These are phyloP conservation scores for Viola odorata DNA, from an alignment of 345 rosid species.

Conservation along the genomic window DNA sequence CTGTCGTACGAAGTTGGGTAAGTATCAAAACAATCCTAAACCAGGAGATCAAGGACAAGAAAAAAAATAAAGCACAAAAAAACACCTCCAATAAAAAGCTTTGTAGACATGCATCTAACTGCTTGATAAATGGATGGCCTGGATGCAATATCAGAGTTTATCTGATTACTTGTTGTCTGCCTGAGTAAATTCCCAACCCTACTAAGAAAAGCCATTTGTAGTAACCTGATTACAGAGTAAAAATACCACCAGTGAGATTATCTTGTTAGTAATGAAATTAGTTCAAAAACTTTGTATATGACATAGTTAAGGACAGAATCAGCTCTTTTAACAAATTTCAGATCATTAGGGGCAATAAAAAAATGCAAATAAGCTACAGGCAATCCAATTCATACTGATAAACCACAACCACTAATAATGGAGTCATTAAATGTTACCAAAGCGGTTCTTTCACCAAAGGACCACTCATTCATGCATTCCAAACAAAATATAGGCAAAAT, in stretches of 20 bases:
- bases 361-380: background rate
- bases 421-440: too few species aligned
- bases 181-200: constrained; percentile 62
- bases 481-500: too few species aligned
- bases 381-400: background rate
- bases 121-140: constrained; percentile 70
- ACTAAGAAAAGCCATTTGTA: constrained; percentile 72
- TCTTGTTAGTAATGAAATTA: too few species aligned
- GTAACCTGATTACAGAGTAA: constrained; percentile 18
- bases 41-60: background rate
- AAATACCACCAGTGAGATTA: background rate
- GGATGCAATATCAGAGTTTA: constrained; percentile 34
- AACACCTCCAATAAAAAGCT: constrained; percentile 81
- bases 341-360: background rate
- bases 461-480: too few species aligned
- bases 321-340: too few species aligned
- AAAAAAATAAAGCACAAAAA: background rate
- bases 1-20: constrained; percentile 31
- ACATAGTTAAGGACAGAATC: background rate
- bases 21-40: background rate
- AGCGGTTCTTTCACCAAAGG: too few species aligned
- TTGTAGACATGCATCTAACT: constrained; percentile 71
- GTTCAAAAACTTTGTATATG: background rate
- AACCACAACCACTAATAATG: background rate
- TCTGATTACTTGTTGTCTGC: constrained; percentile 57